Evolutionary conservation across 2,329 filamentous ascomycete species (phyloP), one percentile per base, ranked within the genome.

Genomic region (Arachnomyces sp.): DNA sequence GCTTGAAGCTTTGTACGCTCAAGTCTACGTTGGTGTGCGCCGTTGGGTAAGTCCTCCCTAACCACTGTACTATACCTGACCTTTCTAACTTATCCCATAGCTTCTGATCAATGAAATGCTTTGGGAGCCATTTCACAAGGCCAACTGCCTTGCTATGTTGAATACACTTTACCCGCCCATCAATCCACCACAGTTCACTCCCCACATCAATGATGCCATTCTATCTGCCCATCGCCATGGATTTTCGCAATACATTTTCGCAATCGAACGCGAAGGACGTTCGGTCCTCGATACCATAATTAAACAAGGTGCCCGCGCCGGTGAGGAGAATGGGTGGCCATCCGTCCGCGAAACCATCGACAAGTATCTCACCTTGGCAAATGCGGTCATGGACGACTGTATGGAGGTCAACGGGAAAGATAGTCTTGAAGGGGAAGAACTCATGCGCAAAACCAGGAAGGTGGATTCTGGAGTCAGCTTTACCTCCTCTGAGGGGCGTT

Each of bases 101-200:
- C 74, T 77, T 43, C 61, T 82, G 53, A 73, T 82, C 58, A 81
- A 82, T 50, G 78, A 82, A 50, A 69, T 82, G 50, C 72, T 76
- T 17, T 64, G 79, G 20, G 64, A 70, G 25, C 76, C 77, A 1
- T 79, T 78, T 59, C 76, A 77, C 63, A 80, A 79, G 56, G 68
- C 73, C 51, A 81, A 81, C 55, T 80, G 78, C 53, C 68, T 81
- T 47, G 79, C 76, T 39, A 78, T 82, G 71, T 71, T 82, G 37
- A 82, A 82, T 60, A 82, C 78, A 7, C 65, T 82, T 20, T 77
- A 81, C 47, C 79, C 79, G 6, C 77, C 79, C 2, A 65, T 72
- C 31, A 57, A 60, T 9, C 57, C 60, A 15, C 59, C 60, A 34
- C 64, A 65, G 32, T 74, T 72, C 4, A 76, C 74, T 7, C 60